Base-by-base conservation (phyloP, 495 filamentous ascomycete genomes). In the Pyrenula aspistea region DNA sequence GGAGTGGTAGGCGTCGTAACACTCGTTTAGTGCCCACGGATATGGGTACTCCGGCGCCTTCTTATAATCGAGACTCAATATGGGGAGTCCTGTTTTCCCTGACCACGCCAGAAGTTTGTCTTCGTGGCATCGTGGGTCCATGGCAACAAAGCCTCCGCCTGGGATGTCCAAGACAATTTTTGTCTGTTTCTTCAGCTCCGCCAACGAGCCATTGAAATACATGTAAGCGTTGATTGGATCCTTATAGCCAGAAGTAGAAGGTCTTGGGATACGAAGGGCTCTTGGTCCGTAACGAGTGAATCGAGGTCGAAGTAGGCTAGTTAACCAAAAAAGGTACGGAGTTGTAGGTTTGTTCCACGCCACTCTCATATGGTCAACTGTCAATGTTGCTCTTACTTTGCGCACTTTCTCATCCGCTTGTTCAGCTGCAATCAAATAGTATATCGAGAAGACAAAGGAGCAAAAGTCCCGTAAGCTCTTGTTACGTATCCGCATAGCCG, bases 341-440 rank as follows among this genome's bases (percentile, higher is more conserved):
- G 89, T 91, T 0, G 77, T 93, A 0, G 83, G 80, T 64, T 98
- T 98, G 60, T 98, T 91, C 93, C 93, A 98, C 54, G 89, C 91
- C 2, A 96, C 84, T 1, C 93, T 81, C 59, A 98, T 66, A 68
- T 98, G 93, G 31, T 97, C 91, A 47, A 97, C 75, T 1, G 92
- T 96, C 67, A 97, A 72, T 12, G 82, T 85, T 12, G 82, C 88
- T 31, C 93, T 78, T 2, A 98, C 86, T 62, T 91, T 89, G 50
- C 92, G 84, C n/a, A 94, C 91, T 70, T 96, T 98, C 69, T 97
- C 93, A 65, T 96, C 93, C 2, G 93, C 93, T 63, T 88, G 84
- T 66, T 97, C 93, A 1, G 94, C 91, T 12, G 91, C 89, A 55
- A 96, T 77, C 53, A 98, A 73, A 68, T 98, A 98, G 70, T 95